Percentiles rank a stretch among this genome's conserved stretches.
Evolutionary conservation across 306 rosid species (phyloP).

Genomic region (Echinosophora koreensis): DNA sequence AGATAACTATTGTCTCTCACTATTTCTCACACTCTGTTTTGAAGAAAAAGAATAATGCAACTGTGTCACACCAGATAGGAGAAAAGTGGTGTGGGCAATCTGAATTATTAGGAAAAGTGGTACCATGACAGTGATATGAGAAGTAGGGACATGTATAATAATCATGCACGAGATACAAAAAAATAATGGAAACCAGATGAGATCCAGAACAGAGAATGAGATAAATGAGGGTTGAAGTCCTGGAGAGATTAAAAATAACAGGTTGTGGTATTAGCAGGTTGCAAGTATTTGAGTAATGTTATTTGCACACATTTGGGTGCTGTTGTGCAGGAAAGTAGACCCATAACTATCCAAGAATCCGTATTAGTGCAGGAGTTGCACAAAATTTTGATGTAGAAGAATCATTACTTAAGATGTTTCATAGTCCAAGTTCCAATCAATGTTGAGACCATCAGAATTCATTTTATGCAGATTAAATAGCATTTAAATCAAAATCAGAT

Average conservation of each 20-base stretch:
- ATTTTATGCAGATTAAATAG: neutral
- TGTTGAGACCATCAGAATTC: neutral
- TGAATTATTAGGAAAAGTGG: too few species aligned
- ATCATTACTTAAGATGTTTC: neutral
- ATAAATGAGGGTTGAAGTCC: neutral
- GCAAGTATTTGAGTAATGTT: neutral
- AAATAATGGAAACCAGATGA: neutral
- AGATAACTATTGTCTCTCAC: too few species aligned
- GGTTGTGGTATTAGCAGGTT: too few species aligned
- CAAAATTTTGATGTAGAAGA: neutral
- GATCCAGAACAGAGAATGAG: neutral
- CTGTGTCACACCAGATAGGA: too few species aligned
- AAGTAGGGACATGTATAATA: too few species aligned
- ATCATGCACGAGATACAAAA: too few species aligned
- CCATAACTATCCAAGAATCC: neutral
- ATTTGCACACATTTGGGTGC: neutral
- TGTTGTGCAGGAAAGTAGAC: neutral
- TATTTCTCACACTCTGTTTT: too few species aligned
- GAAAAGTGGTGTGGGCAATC: too few species aligned
- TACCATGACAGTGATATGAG: too few species aligned
- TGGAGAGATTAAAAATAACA: neutral
- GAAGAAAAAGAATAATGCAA: too few species aligned
- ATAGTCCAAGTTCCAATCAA: constrained; percentile 1
- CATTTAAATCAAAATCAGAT: neutral
- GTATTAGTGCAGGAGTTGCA: neutral